Base-by-base conservation (phyloP, 805 yeast species). In the Yamadazyma ubonensis region DNA sequence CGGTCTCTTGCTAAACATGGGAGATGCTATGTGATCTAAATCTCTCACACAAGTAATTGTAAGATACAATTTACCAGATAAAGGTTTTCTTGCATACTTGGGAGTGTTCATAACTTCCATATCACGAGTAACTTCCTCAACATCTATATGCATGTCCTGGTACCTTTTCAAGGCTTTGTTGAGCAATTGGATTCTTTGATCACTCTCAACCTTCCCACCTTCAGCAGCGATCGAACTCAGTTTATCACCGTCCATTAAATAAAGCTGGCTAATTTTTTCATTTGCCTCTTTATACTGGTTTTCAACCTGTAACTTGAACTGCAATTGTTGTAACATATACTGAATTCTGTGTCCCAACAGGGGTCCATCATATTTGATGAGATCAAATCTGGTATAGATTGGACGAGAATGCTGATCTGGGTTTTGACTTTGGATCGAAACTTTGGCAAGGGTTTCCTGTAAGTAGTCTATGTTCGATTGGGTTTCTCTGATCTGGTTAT, bases 301-400 rank as follows among this genome's bases (percentile, higher is more conserved):
- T 60, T 93, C 99, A 27, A 91, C 95, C 55, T 91, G 93, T 33
- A 91, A 73, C 63, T 93, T 93, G 61, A 91, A 89, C 58, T 90
- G 96, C 44, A 93, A 72, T 61, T 89, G 95, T 64, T 90, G 97
- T 40, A 91, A 75, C 98, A 93, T 90, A 53, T 86, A 82, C 63
- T 88, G 96, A 55, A 93, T 93, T 47, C 93, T 78, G 53, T 93
- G 96, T 8, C 97, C 96, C 50, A 93, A 68, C 0, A 95, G 86
- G 0, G 97, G 96, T 52, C 96, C 86, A 54, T 93, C 97, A 56
- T 88, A 89, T 53, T 89, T 89, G 57, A 88, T 75, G 41, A 93
- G 71, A 59, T 93, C 99, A 49, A 86, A 67, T 15, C 86, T 73
- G 0, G 91, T 77, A 54, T 75, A 85, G 4, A 75, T 58, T 1